Conservation (phyloP, 1,284 basidiomycete species). For the Rhodotorula glutinis region DNA sequence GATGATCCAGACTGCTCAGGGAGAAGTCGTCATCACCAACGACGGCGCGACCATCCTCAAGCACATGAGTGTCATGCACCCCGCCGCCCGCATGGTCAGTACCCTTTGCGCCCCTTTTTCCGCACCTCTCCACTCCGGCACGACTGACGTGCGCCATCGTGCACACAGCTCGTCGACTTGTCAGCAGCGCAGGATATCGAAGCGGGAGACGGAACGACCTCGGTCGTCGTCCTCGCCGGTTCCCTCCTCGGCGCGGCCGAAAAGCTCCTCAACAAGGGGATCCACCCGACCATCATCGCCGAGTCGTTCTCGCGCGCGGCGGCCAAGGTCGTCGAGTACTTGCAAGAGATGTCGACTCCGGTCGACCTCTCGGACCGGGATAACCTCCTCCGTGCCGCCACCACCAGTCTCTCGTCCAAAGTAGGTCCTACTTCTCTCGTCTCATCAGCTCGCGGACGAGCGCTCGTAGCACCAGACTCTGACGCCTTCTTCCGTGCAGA, state of each 20-base stretch:
- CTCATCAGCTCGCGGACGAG: neutral
- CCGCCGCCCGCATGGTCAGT: conserved; percentile 91
- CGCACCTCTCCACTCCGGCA: too few species aligned
- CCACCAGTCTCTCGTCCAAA: conserved; percentile 95
- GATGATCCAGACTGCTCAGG: conserved; percentile 95
- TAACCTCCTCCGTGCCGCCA: conserved; percentile 84
- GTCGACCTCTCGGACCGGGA: conserved; percentile 87
- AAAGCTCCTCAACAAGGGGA: conserved; percentile 92
- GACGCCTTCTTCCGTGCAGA: conserved; percentile 54
- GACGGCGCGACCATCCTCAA: conserved; percentile 98
- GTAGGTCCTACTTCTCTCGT: conserved; percentile 50
- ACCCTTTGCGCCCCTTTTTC: neutral
- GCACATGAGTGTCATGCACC: conserved; percentile 96
- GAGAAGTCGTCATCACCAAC: conserved; percentile 97
- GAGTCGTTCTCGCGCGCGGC: conserved; percentile 94
- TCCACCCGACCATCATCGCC: conserved; percentile 96
- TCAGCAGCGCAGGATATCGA: conserved; percentile 98
- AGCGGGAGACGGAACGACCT: conserved; percentile 98
- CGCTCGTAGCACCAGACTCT: neutral
- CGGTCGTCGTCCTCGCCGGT: conserved; percentile 94
- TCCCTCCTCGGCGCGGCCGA: conserved; percentile 90
- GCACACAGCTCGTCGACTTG: conserved; percentile 80
- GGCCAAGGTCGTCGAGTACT: conserved; percentile 86
- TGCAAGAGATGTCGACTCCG: conserved; percentile 88
- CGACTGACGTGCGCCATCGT: conserved; percentile 32